phyloP scores from a whole-genome alignment of 306 rosid species.

The Acacia confusa region DNA sequence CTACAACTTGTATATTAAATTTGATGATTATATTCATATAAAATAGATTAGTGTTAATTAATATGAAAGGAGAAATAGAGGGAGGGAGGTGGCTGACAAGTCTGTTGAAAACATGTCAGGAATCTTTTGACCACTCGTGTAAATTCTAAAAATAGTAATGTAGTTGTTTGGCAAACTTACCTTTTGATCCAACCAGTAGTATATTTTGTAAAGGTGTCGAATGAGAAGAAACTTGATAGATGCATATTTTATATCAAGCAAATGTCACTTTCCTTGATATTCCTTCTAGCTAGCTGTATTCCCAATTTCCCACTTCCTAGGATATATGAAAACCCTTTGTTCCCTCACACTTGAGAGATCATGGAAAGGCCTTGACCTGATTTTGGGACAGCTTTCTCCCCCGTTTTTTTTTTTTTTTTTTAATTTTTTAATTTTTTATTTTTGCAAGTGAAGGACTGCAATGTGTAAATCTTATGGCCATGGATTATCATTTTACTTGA shows the following conservation, averaged over 20 bases:
- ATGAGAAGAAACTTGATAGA: conserved; percentile 38
- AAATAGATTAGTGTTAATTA: conserved; percentile 33
- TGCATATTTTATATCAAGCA: neutral
- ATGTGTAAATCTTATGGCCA: neutral
- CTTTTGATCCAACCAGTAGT: neutral
- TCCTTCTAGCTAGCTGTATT: conserved; percentile 15
- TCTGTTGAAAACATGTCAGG: conserved; percentile 46
- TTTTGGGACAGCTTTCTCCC: neutral
- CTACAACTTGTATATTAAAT: conserved; percentile 58
- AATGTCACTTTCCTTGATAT: conserved; percentile 29
- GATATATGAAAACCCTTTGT: conserved; percentile 16
- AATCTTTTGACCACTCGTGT: conserved; percentile 58
- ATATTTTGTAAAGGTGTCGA: conserved; percentile 25
- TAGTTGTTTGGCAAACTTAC: neutral
- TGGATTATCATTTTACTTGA: neutral
- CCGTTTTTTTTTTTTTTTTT: neutral
- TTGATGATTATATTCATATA: conserved; percentile 31
- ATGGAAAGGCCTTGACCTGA: conserved; percentile 29
- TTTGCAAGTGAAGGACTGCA: neutral
- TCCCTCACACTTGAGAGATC: conserved; percentile 28
- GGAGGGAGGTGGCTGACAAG: conserved; percentile 29
- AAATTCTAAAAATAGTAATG: conserved; percentile 22
- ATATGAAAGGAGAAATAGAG: conserved; percentile 25
- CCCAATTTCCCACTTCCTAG: conserved; percentile 26
- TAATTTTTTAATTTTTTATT: neutral